Percentiles rank a stretch among this genome's conserved stretches.
Conservation (phyloP, 2,329 filamentous ascomycete genomes). For the Kalaharituber pfeilii region DNA sequence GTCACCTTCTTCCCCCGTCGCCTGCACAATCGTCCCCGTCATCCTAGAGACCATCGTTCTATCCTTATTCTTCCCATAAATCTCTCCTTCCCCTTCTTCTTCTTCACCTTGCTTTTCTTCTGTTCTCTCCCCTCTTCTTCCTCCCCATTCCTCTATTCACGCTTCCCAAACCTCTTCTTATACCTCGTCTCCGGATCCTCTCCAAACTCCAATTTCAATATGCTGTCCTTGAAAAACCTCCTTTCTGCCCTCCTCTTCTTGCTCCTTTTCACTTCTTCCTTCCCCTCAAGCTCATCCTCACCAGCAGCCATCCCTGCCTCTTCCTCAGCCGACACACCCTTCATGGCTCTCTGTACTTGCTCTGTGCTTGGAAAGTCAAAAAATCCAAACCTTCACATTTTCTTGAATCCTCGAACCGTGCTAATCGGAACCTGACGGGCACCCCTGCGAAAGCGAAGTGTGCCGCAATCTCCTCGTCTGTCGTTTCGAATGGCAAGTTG, state of each 20-base stretch:
- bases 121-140: no score
- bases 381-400: slow-evolving; percentile 97
- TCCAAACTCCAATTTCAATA: slow-evolving; percentile 77
- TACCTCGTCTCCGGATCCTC: slow-evolving; percentile 81
- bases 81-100: slow-evolving; percentile 31
- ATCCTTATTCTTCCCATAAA: slow-evolving; percentile 27
- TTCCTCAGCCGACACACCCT: slow-evolving; percentile 24
- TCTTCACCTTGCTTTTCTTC: no score
- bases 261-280: slow-evolving; percentile 34
- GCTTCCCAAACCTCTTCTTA: slow-evolving; percentile 77
- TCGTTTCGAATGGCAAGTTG: slow-evolving; percentile 68
- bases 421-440: slow-evolving; percentile 68
- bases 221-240: slow-evolving; percentile 68
- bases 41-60: slow-evolving; percentile 39
- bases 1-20: slow-evolving; percentile 64
- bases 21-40: slow-evolving; percentile 62
- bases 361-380: slow-evolving; percentile 71
- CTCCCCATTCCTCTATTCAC: slow-evolving; percentile 20
- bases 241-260: slow-evolving; percentile 43
- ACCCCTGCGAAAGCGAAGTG: slow-evolving; percentile 77
- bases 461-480: slow-evolving; percentile 58
- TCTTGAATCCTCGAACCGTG: slow-evolving; percentile 88
- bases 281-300: slow-evolving; percentile 26
- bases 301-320: slow-evolving; percentile 22
- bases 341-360: slow-evolving; percentile 33